Base-by-base conservation (phyloP, 208 protist genomes). In the Trypanosoma cruzi region DNA sequence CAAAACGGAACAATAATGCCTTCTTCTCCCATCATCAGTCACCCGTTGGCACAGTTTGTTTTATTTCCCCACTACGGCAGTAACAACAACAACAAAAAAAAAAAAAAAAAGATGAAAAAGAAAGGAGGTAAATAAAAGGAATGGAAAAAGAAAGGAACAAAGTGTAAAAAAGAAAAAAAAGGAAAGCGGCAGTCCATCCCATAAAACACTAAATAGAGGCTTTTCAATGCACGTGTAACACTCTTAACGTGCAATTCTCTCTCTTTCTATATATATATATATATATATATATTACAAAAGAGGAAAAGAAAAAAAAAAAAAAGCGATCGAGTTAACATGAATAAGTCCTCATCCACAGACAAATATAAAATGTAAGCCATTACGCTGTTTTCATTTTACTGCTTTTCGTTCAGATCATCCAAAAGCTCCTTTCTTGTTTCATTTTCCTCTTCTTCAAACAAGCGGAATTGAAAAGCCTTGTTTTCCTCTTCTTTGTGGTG, bases 1-100 rank as follows among this genome's bases (percentile, higher is more conserved):
- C 90, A 63, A 29, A 88, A 66, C 4, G 86, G 66, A 57, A 77
- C 68, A 74, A 57, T 20, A 28, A 14, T 29, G 31, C 42, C 40
- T 44, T 22, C 53, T 53, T 8, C 58, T 50, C 63, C 54, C 62
- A 53, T 70, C n/a, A 14, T 31, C 31, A 20, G 18, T 34, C 24
- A 13, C 60, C 40, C 34, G 26, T 40, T 31, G 28, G 14, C n/a
- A 20, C 37, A 7, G 36, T 28, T 42, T 22, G 42, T 57, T 14
- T 32, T n/a, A 59, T 4, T n/a, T 52, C 48, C n/a, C 48, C 48
- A 52, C 16, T 11, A 26, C 1, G 18, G 24, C 50, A 56, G 22
- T 4, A 71, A 48, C 1, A 48, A 63, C 28, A 63, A 56, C 18
- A 50, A 24, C 20, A 60, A 36, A 24, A 40, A 53, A 36, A 26